Conservation (phyloP, 495 filamentous ascomycete genomes). For the Clohesyomyces aquaticus region DNA sequence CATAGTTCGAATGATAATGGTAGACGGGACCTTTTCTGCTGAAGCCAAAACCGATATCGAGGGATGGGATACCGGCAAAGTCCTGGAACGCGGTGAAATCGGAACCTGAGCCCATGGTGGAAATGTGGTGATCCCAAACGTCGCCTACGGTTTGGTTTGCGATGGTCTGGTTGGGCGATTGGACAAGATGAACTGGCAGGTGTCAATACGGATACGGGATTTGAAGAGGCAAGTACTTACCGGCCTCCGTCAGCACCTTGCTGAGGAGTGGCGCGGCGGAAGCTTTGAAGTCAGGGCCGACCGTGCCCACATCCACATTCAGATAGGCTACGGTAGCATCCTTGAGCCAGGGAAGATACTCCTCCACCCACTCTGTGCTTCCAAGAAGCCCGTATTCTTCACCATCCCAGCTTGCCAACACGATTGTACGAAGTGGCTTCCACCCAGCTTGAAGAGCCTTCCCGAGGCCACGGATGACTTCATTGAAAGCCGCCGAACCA, state of each 20-base stretch:
- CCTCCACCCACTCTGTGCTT: constrained; percentile 75
- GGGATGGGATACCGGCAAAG: constrained; percentile 67
- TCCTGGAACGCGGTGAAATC: constrained; percentile 79
- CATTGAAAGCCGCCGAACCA: constrained; percentile 50
- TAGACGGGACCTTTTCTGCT: constrained; percentile 60
- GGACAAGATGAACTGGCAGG: constrained; percentile 54
- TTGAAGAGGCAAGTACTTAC: constrained; percentile 44
- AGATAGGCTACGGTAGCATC: constrained; percentile 62
- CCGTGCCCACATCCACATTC: constrained; percentile 69
- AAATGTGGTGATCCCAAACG: constrained; percentile 62
- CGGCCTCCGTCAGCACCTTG: constrained; percentile 70
- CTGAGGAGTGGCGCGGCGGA: constrained; percentile 80
- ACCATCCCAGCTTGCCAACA: constrained; percentile 77
- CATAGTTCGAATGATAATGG: constrained; percentile 80
- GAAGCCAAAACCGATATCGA: constrained; percentile 63
- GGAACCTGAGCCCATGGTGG: constrained; percentile 69
- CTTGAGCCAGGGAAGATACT: constrained; percentile 80
- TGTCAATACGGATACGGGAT: background rate
- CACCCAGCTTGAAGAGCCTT: constrained; percentile 46
- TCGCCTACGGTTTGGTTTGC: constrained; percentile 69
- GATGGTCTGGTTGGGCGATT: constrained; percentile 74
- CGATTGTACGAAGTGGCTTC: constrained; percentile 59
- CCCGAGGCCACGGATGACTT: constrained; percentile 48
- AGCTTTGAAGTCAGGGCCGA: constrained; percentile 57
- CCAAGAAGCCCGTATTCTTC: constrained; percentile 76